Base-by-base conservation (phyloP, 202 grass and related monocot species). In the Zoysia matrella region DNA sequence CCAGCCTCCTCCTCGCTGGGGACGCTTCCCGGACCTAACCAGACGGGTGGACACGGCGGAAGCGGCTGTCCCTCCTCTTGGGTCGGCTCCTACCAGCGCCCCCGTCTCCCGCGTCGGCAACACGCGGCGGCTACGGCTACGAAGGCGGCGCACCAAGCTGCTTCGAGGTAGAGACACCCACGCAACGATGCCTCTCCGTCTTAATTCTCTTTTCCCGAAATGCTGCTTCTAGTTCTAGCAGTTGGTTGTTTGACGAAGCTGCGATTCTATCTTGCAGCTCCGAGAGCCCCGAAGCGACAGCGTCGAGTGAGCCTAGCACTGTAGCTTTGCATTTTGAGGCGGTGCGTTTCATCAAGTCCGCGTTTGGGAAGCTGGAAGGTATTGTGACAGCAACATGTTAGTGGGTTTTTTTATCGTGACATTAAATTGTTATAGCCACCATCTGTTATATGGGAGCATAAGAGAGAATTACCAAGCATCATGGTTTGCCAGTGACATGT, bases 301-400 rank as follows among this genome's bases (percentile, higher is more conserved):
- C 74, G 8, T 50, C 76, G 11, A 83, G 12, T 50, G 83, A 88
- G 44, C 8, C 65, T 44, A 50, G n/a, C 63, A 10, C 36, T 67
- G 66, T 58, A 36, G 36, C 62, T n/a, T 84, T 73, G 40, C 76
- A 75, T 12, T 73, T 72, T 88, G 76, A 94, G 52, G 14, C 88
- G 3, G 44, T 94, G 4, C 57, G 54, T 83, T 94, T 91, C 75
- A 78, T 94, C 72, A 91, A 86, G 58, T 89, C 91, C 9, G 44
- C 86, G 7, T 91, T 88, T 66, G 86, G 81, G 44, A 70, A 63
- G 6, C 86, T 75, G 39, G 63, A 88, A 91, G 91, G 88, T 94
- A 61, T 30, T 30, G 47, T 82, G n/a, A 42, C 22, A 2, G 5
- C 14, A 12, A 14, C 40, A 44, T 66, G 36, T 65, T 65, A 52